phyloP scores from a whole-genome alignment of 2,329 filamentous ascomycete species.

The Hypomyces rosellus region DNA sequence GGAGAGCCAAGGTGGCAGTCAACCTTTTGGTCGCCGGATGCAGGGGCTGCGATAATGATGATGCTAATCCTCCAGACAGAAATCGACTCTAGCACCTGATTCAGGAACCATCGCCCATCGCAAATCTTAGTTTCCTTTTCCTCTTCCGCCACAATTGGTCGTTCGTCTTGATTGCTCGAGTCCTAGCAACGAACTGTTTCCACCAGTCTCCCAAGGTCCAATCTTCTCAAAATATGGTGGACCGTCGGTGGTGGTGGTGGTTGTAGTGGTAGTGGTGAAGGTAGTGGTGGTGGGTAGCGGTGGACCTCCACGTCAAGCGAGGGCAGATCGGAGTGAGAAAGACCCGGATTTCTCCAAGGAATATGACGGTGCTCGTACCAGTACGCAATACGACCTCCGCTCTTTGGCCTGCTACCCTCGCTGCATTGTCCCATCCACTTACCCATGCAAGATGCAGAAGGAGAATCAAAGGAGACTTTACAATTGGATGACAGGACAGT shows the following conservation, averaged over 20 bases:
- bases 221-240: too few relatives aligned
- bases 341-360: slow-evolving; percentile 2
- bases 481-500: slow-evolving; percentile 6
- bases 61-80: neutral
- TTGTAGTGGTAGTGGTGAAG: too few relatives aligned
- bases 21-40: slow-evolving; percentile 6
- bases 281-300: neutral
- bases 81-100: too few relatives aligned
- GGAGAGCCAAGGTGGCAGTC: neutral
- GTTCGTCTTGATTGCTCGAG: too few relatives aligned
- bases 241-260: too few relatives aligned
- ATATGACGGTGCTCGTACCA: slow-evolving; percentile 1
- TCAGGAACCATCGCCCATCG: too few relatives aligned
- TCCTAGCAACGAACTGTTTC: too few relatives aligned
- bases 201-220: too few relatives aligned
- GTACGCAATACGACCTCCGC: slow-evolving; percentile 7
- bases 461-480: slow-evolving; percentile 1
- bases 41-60: slow-evolving; percentile 3
- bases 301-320: slow-evolving; percentile 7
- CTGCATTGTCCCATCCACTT: slow-evolving; percentile 10
- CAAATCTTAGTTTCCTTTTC: too few relatives aligned
- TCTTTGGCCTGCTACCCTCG: neutral
- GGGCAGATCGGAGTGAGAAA: slow-evolving; percentile 8
- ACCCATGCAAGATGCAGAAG: slow-evolving; percentile 6
- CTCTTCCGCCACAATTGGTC: too few relatives aligned